These are phyloP conservation scores for Ustilago nuda DNA, from an alignment of 1,284 basidiomycete genomes.

Conservation along the genomic window DNA sequence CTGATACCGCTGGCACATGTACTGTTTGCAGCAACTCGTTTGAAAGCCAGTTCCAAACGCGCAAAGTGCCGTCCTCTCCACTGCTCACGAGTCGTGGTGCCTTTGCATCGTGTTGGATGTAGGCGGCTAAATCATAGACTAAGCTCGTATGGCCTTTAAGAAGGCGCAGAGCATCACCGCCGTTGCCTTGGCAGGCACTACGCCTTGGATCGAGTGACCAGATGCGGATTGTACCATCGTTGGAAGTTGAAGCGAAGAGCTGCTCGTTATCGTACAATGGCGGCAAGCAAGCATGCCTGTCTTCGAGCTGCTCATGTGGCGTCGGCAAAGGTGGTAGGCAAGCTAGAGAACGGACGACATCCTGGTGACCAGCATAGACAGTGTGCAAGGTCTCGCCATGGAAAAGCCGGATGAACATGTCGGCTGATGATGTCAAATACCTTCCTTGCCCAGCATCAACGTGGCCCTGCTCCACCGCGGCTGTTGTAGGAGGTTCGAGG, in stretches of 20 bases:
- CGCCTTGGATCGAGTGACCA: conserved; percentile 42
- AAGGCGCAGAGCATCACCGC: conserved; percentile 32
- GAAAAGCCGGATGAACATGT: conserved; percentile 54
- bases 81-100: conserved; percentile 26
- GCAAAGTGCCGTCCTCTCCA: conserved; percentile 48
- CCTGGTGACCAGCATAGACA: conserved; percentile 51
- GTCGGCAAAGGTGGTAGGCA: conserved; percentile 16
- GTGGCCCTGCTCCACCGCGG: neutral
- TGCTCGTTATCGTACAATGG: conserved; percentile 9
- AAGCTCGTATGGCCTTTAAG: conserved; percentile 42
- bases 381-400: conserved; percentile 41
- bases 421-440: conserved; percentile 55
- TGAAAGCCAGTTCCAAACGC: conserved; percentile 39
- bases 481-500: conserved; percentile 24
- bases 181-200: conserved; percentile 41
- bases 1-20: conserved; percentile 38
- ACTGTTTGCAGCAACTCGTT: conserved; percentile 27
- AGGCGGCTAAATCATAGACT: conserved; percentile 40
- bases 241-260: conserved; percentile 42
- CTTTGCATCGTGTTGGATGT: neutral
- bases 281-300: conserved; percentile 5
- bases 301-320: neutral
- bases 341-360: conserved; percentile 45
- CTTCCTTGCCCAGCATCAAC: neutral
- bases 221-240: conserved; percentile 46